phyloP scores from a whole-genome alignment of 306 rosid genomes.

The barrel medic (Medicago truncatula) region DNA sequence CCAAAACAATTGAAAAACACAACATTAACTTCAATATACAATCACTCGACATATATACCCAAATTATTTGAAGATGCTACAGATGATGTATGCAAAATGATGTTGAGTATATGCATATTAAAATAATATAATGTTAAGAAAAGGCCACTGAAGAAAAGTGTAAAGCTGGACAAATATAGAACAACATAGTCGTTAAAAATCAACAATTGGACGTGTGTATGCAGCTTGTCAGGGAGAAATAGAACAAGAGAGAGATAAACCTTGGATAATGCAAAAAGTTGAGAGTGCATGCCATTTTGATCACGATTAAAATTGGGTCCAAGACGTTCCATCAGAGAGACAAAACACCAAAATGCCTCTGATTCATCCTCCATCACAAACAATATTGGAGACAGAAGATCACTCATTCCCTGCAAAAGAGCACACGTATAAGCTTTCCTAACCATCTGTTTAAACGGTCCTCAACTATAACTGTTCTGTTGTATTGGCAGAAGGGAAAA shows the following conservation, averaged over 20 bases:
- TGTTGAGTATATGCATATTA: background rate
- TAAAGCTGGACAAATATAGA: background rate
- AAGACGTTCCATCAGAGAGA: constrained; percentile 87
- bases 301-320: constrained; percentile 99
- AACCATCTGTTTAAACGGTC: constrained; percentile 23
- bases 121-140: constrained; percentile 14
- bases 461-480: constrained; percentile 3
- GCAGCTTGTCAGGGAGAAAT: constrained; percentile 24
- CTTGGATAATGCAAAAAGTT: constrained; percentile 98
- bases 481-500: background rate
- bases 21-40: constrained; percentile 17
- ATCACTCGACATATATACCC: background rate
- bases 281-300: constrained; percentile 99
- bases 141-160: constrained; percentile 3
- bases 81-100: constrained; percentile 33
- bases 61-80: constrained; percentile 22
- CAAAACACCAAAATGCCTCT: constrained; percentile 98
- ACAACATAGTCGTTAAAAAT: background rate
- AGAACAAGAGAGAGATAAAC: constrained; percentile 53
- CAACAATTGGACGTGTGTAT: constrained; percentile 2
- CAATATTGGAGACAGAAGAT: constrained; percentile 92
- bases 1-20: constrained; percentile 14
- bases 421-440: constrained; percentile 28
- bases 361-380: constrained; percentile 89
- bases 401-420: constrained; percentile 90